A percentile compares a stretch with the other conserved stretches of the same genome.
Conservation (phyloP, 140 eudicot genomes). For the Senecio squalidus region DNA sequence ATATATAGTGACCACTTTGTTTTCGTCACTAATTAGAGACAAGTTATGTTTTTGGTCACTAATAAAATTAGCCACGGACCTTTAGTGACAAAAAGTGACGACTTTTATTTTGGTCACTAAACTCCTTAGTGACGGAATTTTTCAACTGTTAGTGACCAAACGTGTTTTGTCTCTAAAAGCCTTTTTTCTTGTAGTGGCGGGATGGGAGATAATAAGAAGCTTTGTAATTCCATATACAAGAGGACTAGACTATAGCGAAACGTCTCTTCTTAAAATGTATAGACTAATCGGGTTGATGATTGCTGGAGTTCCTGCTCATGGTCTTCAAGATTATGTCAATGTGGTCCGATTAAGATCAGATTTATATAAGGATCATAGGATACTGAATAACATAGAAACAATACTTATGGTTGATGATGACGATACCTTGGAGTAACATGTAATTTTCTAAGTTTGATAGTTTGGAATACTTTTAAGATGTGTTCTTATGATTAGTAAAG, state of each 20-base stretch:
- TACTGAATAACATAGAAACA: background rate
- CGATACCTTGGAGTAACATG: background rate
- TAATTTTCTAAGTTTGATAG: background rate
- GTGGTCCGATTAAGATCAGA: conserved; percentile 28
- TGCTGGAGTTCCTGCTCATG: conserved; percentile 50
- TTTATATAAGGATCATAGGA: conserved; percentile 5
- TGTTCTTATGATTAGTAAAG: no score
- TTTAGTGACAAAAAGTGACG: no score
- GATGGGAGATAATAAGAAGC: conserved; percentile 61
- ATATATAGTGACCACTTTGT: no score
- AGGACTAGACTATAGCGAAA: conserved; percentile 45
- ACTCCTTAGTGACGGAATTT: no score
- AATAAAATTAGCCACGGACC: no score
- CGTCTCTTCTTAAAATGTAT: conserved; percentile 15
- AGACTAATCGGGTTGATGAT: conserved; percentile 32
- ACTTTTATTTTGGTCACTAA: no score
- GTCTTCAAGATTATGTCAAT: conserved; percentile 50
- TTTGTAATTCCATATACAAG: conserved; percentile 29
- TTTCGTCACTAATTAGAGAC: no score
- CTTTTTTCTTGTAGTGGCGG: no score
- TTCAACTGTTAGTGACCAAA: no score
- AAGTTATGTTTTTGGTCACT: no score
- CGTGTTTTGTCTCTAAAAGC: no score
- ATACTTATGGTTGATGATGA: background rate
- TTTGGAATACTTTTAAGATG: background rate